These are phyloP conservation scores for Prunus dulcis DNA, from an alignment of 306 rosid species.

Conservation along the genomic window DNA sequence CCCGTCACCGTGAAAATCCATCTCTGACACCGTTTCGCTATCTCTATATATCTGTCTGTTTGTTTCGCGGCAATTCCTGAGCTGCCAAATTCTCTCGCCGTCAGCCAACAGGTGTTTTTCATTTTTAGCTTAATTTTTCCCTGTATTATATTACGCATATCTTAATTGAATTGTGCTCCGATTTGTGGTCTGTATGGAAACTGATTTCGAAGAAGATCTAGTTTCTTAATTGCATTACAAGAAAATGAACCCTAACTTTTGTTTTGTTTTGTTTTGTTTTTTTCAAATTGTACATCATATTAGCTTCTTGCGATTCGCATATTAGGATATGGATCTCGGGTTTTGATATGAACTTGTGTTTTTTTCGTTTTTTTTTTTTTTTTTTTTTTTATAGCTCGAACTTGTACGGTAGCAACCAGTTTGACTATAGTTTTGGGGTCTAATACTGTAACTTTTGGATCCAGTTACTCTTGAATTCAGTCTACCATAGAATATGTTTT, in stretches of 20 bases:
- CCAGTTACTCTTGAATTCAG: background rate
- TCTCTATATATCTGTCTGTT: conserved; percentile 4
- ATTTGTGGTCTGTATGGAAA: background rate
- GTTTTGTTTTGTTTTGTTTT: background rate
- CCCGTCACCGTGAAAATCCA: conserved; percentile 31
- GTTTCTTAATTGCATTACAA: background rate
- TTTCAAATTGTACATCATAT: background rate
- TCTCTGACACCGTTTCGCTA: conserved; percentile 20
- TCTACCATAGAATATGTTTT: background rate
- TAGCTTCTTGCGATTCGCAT: background rate
- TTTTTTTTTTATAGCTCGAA: background rate
- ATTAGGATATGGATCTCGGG: conserved; percentile 27
- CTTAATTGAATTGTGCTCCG: background rate
- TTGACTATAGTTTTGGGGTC: background rate
- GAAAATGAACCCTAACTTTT: conserved; percentile 12
- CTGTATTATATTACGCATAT: background rate
- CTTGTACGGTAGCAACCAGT: background rate
- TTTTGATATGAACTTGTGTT: background rate
- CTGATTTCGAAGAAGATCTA: background rate
- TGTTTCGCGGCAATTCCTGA: conserved; percentile 22
- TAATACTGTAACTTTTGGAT: background rate
- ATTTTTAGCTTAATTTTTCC: background rate
- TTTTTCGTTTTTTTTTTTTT: background rate
- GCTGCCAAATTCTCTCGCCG: conserved; percentile 36
- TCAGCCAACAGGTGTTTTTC: conserved; percentile 36